These are phyloP conservation scores for Nicotiana tabacum DNA, from an alignment of 257 asterid genomes.

Conservation along the genomic window DNA sequence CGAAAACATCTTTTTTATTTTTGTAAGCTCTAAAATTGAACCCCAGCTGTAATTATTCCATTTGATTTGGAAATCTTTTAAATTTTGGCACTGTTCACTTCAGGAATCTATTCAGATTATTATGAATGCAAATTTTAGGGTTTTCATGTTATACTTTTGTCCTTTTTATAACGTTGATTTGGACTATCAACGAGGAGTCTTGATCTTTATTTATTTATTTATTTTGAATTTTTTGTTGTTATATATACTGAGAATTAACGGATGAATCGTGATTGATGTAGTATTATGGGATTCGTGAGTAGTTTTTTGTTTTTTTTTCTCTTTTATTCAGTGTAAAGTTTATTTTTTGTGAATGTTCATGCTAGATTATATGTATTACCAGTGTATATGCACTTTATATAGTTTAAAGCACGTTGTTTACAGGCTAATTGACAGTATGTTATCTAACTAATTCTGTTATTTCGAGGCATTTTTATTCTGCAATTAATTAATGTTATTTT, in stretches of 20 bases:
- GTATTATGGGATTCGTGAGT: neutral
- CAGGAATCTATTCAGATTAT: neutral
- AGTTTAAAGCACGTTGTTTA: neutral
- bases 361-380: no score
- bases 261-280: neutral
- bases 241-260: neutral
- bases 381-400: neutral
- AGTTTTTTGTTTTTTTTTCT: no score
- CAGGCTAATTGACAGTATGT: neutral
- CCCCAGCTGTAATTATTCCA: neutral
- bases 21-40: neutral
- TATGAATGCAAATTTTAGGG: neutral
- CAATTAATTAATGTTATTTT: no score
- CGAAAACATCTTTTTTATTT: neutral
- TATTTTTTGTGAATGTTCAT: no score
- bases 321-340: neutral
- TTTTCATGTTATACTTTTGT: neutral
- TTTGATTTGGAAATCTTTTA: neutral
- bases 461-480: no score
- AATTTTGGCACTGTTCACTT: neutral
- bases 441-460: no score
- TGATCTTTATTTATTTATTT: neutral
- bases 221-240: neutral
- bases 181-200: no score
- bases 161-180: neutral